These are phyloP conservation scores for Pichia membranifaciens DNA, from an alignment of 805 yeast species.

Conservation along the genomic window DNA sequence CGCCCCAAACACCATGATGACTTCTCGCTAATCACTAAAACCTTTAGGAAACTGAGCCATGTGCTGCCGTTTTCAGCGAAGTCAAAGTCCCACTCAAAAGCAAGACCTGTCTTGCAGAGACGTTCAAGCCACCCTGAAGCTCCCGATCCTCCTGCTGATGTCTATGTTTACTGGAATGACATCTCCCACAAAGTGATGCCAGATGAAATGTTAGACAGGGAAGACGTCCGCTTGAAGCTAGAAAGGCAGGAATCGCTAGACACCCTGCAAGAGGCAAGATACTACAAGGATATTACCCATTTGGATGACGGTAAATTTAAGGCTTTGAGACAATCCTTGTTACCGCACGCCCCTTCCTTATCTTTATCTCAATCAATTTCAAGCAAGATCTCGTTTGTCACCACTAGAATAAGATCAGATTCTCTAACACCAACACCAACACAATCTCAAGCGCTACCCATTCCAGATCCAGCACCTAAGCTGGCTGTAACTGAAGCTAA, in stretches of 20 bases:
- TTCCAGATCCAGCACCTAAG: not conserved
- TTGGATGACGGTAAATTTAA: slow-evolving; percentile 61
- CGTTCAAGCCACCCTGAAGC: slow-evolving; percentile 9
- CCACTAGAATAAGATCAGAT: not conserved
- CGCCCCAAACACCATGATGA: not conserved
- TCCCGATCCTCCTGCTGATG: slow-evolving; percentile 7
- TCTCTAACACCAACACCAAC: not conserved
- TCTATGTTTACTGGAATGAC: slow-evolving; percentile 10
- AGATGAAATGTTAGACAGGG: slow-evolving; percentile 24
- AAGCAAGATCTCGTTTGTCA: slow-evolving; percentile 1
- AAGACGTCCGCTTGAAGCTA: slow-evolving; percentile 36
- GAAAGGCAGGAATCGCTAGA: slow-evolving; percentile 51
- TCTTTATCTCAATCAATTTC: slow-evolving; percentile 5
- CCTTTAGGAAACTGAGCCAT: slow-evolving; percentile 4
- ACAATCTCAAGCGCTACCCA: not conserved
- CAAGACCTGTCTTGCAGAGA: not conserved
- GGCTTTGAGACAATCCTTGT: slow-evolving; percentile 62
- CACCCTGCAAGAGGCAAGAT: slow-evolving; percentile 57
- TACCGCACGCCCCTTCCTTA: slow-evolving; percentile 21
- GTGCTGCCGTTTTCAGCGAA: not conserved
- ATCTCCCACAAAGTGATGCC: slow-evolving; percentile 9
- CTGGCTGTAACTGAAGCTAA: not conserved
- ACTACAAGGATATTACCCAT: slow-evolving; percentile 49
- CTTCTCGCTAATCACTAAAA: not conserved
- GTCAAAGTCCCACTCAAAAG: not conserved